Conservation (phyloP, 805 yeast species). For the Myxozyma vanderwaltii region DNA sequence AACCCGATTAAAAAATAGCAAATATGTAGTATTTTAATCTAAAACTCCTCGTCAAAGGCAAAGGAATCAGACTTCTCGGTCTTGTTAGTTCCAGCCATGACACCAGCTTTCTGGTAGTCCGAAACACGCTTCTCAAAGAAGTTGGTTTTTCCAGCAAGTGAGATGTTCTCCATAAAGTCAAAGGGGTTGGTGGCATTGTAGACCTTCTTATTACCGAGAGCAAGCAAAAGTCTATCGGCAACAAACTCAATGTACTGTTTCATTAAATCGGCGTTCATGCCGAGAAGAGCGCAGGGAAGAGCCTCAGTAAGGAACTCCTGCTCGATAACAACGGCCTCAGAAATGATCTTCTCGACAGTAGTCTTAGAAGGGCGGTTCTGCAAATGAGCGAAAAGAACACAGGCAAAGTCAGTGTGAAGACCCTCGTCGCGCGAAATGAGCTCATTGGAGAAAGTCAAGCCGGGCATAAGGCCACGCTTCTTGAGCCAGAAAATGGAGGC, state of each 20-base stretch:
- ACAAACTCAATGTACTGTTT: conserved; percentile 97
- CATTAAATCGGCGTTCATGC: conserved; percentile 94
- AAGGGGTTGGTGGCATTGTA: conserved; percentile 91
- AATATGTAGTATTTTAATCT: conserved; percentile 37
- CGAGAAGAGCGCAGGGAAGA: conserved; percentile 86
- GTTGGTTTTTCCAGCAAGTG: conserved; percentile 97
- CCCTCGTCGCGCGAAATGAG: conserved; percentile 98
- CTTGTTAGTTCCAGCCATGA: conserved; percentile 72
- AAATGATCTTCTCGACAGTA: conserved; percentile 81
- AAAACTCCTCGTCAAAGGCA: conserved; percentile 92
- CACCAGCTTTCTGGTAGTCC: conserved; percentile 99
- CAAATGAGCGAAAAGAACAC: conserved; percentile 89
- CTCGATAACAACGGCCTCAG: conserved; percentile 94
- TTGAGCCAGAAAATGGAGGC: conserved; percentile 99
- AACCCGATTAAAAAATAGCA: not conserved
- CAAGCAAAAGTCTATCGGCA: conserved; percentile 90
- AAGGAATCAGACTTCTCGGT: conserved; percentile 52
- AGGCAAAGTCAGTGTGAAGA: conserved; percentile 97
- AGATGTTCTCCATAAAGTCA: conserved; percentile 98
- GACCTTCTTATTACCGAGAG: conserved; percentile 87
- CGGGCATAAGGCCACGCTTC: conserved; percentile 99
- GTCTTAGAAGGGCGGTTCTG: conserved; percentile 80
- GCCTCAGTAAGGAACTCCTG: conserved; percentile 95
- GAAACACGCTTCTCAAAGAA: conserved; percentile 98
- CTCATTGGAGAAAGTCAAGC: conserved; percentile 96